Conservation (phyloP, 768 basidiomycete species). For the Pholiota molesta region DNA sequence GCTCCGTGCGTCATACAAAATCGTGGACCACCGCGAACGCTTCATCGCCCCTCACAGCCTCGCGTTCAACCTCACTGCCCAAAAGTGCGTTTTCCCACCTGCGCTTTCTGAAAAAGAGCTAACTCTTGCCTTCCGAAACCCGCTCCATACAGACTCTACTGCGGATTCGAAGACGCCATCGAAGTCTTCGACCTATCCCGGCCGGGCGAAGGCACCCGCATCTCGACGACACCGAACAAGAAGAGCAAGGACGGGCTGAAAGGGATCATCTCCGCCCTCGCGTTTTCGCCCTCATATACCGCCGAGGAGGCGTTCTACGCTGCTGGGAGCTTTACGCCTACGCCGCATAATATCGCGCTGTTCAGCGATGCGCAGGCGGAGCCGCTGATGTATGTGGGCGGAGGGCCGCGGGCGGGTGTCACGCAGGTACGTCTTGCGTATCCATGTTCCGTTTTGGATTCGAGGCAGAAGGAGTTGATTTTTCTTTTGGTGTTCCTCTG, state of each 20-base stretch:
- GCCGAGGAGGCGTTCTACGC: slow-evolving; percentile 61
- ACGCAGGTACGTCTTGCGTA: slow-evolving; percentile 47
- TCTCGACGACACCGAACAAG: slow-evolving; percentile 71
- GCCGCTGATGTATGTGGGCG: slow-evolving; percentile 66
- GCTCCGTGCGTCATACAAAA: slow-evolving; percentile 90
- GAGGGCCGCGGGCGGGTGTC: slow-evolving; percentile 52
- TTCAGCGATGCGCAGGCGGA: slow-evolving; percentile 62
- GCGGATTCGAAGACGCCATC: slow-evolving; percentile 84
- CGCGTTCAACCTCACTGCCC: slow-evolving; percentile 70
- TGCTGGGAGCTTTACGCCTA: slow-evolving; percentile 71
- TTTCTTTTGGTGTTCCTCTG: no score
- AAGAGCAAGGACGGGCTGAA: slow-evolving; percentile 87
- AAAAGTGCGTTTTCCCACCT: slow-evolving; percentile 50
- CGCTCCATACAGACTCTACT: slow-evolving; percentile 64
- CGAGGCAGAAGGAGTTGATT: no score
- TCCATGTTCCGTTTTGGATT: no score
- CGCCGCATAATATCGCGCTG: slow-evolving; percentile 61
- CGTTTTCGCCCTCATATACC: slow-evolving; percentile 69
- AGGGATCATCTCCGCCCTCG: slow-evolving; percentile 86
- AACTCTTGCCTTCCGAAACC: not conserved
- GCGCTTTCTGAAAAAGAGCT: no score
- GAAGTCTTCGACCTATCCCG: slow-evolving; percentile 78
- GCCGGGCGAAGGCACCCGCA: slow-evolving; percentile 75
- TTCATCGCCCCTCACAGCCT: slow-evolving; percentile 86
- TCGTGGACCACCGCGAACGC: slow-evolving; percentile 93